phyloP scores from a whole-genome alignment of 2,329 filamentous ascomycete species.

The Pseudopyricularia javanii region DNA sequence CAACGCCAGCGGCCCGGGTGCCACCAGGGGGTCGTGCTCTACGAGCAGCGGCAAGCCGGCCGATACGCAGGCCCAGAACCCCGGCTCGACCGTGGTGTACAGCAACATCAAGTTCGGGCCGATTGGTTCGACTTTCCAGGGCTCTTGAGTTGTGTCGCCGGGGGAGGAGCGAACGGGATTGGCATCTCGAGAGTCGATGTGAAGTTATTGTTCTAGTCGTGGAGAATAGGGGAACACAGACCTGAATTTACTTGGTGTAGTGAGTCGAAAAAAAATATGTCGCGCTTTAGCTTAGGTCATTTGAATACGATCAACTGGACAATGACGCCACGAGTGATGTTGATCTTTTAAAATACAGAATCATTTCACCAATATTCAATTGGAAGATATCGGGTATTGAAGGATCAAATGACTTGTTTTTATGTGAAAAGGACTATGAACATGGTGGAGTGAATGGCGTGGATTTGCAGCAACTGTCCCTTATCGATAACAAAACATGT shows the following conservation, averaged over 20 bases:
- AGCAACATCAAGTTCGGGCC: conserved; percentile 23
- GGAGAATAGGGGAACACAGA: too few relatives aligned
- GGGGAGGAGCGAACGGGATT: too few relatives aligned
- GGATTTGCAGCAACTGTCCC: not conserved
- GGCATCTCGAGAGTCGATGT: too few relatives aligned
- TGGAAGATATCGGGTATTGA: too few relatives aligned
- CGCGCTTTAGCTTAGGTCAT: not conserved
- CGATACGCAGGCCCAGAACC: conserved; percentile 30
- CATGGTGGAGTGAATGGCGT: too few relatives aligned
- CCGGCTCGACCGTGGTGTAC: conserved; percentile 39
- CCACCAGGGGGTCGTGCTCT: conserved; percentile 40
- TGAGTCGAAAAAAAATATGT: not conserved
- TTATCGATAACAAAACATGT: not conserved
- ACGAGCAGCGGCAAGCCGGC: conserved; percentile 36
- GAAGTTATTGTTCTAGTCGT: too few relatives aligned
- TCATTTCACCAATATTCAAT: too few relatives aligned
- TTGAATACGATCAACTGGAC: too few relatives aligned
- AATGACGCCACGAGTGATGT: too few relatives aligned
- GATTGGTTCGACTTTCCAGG: conserved; percentile 16
- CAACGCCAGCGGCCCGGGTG: conserved; percentile 29
- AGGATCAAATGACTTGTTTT: too few relatives aligned
- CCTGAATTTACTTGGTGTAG: not conserved
- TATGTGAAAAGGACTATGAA: too few relatives aligned
- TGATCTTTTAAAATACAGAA: too few relatives aligned
- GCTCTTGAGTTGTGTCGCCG: not conserved